phyloP scores from a whole-genome alignment of 2,329 filamentous ascomycete species.

The Corynespora cassiicola region DNA sequence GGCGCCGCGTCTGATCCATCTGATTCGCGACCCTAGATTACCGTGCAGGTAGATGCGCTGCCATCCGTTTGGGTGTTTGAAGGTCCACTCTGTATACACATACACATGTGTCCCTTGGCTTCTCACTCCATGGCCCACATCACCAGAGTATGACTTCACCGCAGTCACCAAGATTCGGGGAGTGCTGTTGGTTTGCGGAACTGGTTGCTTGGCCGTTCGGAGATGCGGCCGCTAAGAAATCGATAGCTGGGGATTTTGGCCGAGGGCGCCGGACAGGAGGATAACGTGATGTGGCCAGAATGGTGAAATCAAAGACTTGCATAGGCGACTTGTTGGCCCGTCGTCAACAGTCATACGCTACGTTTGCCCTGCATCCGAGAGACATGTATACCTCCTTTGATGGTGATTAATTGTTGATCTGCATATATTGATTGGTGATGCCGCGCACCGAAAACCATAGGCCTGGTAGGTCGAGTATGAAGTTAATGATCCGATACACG shows the following conservation, averaged over 20 bases:
- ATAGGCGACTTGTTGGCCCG: conserved; percentile 12
- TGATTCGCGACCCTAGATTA: conserved; percentile 15
- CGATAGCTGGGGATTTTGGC: neutral
- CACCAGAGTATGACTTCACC: conserved; percentile 11
- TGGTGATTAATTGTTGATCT: conserved; percentile 18
- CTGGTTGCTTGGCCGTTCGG: conserved; percentile 1
- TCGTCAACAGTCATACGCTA: conserved; percentile 11
- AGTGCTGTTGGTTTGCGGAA: conserved; percentile 25
- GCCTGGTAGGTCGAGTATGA: conserved; percentile 18
- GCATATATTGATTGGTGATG: conserved; percentile 11
- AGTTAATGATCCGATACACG: conserved; percentile 3
- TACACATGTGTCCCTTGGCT: conserved; percentile 6
- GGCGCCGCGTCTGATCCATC: conserved; percentile 16
- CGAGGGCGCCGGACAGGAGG: neutral
- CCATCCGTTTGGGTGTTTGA: conserved; percentile 6
- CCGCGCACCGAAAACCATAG: conserved; percentile 16
- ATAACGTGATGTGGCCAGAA: neutral
- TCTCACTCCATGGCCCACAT: conserved; percentile 17
- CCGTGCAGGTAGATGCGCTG: conserved; percentile 7
- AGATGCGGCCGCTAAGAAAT: neutral
- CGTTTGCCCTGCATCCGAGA: conserved; percentile 3
- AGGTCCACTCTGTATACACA: conserved; percentile 11
- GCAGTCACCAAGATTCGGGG: conserved; percentile 1
- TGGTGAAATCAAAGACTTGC: conserved; percentile 10
- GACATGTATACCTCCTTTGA: conserved; percentile 3